Evolutionary conservation across 768 basidiomycete genomes (phyloP), one percentile per base, ranked within the genome.

Genomic region (Russula compacta): DNA sequence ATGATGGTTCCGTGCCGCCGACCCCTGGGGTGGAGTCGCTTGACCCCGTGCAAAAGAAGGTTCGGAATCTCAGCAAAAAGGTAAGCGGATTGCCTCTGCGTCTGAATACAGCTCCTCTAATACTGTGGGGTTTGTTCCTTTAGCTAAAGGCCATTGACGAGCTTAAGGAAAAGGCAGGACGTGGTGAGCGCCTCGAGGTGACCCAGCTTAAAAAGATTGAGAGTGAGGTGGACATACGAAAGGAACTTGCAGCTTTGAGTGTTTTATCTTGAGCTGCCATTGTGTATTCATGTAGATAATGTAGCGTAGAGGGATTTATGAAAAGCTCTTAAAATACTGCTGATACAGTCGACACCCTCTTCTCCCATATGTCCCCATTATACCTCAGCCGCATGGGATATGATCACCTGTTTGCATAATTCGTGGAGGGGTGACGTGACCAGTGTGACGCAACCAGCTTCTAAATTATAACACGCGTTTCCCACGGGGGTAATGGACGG

Each of bases 71-170:
- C 73, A 91, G 83, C 71, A 99, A 99, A 81, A 99, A 97, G 86
- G 94, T 89, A 43, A 40, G 80, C 4, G 2, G 2, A 72, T 15
- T 53, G 46, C 29, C 52, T 60, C 24, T 24, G 24, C 47, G 9
- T 10, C 17, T 53, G 19, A 21, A 21, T 21, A 14, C 24, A 44
- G n/a, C 57, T 32, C 53, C 61, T 56, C 36, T 65, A 42, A 59
- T 67, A 53, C 60, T 36, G 29, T 56, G 5, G n/a, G n/a, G n/a
- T 8, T 49, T 15, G 29, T 58, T 40, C 10, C n/a, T 58, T 40
- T 66, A 97, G 94, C 79, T 99, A 66, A 98, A 97, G 72, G 95
- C 95, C n/a, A 98, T 99, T 66, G 93, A 98, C 21, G 95, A 98
- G 69, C 83, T 99, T 53, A 98, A 98, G 77, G 91, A 90, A 66